Percentiles rank a stretch among this genome's conserved stretches.
Conservation (phyloP, 768 basidiomycete genomes). For the Cubamyces lactineus region DNA sequence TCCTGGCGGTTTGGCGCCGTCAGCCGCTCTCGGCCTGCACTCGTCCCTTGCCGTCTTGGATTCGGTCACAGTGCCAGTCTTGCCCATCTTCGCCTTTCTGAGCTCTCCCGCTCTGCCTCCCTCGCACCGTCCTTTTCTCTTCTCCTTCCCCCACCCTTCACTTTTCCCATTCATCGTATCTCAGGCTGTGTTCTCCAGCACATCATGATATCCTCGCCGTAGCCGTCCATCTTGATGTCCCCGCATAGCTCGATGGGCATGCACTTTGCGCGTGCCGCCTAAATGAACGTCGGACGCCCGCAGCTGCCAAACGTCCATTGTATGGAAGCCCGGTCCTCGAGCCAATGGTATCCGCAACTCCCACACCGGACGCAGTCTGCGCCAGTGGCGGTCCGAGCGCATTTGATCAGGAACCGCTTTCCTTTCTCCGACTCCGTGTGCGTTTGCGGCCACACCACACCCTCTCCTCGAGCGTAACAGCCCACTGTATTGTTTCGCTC, state of each 20-base stretch:
- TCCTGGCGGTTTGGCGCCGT: slow-evolving; percentile 25
- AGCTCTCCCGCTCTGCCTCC: not conserved
- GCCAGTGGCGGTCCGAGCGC: slow-evolving; percentile 12
- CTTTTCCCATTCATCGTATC: not conserved
- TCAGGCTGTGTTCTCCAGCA: not conserved
- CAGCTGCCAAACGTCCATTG: slow-evolving; percentile 1
- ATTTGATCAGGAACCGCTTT: slow-evolving; percentile 10
- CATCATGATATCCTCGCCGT: too few relatives aligned
- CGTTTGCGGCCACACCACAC: too few relatives aligned
- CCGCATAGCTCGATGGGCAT: not conserved
- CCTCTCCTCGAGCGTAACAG: too few relatives aligned
- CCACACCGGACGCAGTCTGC: slow-evolving; percentile 4
- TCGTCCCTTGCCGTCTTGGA: slow-evolving; percentile 15
- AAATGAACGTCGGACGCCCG: slow-evolving; percentile 15
- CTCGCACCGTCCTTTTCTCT: not conserved
- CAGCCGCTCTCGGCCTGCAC: slow-evolving; percentile 23
- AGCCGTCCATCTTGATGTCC: not conserved
- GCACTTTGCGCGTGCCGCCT: slow-evolving; percentile 9
- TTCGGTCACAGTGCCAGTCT: not conserved
- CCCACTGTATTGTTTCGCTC: not conserved
- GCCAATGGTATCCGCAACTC: slow-evolving; percentile 3
- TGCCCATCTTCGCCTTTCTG: not conserved
- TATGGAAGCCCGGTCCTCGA: slow-evolving; percentile 8
- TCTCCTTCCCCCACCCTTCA: not conserved
- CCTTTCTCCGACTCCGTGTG: slow-evolving; percentile 3